phyloP scores from a whole-genome alignment of 768 basidiomycete genomes.

The Paxillus involutus region DNA sequence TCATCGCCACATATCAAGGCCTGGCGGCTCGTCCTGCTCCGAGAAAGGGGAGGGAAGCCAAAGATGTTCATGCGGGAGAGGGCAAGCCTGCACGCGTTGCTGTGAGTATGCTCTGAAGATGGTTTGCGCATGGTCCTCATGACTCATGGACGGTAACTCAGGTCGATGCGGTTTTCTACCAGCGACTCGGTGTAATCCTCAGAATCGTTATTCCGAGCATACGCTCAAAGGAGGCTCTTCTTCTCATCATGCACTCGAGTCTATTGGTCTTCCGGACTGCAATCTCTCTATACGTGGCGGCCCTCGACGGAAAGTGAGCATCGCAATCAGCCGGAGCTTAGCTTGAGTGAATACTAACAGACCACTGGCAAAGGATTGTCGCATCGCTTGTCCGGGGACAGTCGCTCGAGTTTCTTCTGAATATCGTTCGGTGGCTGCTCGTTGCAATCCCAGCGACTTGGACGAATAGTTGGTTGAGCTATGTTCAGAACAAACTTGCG shows the following conservation, averaged over 20 bases:
- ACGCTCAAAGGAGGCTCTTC: conserved; percentile 82
- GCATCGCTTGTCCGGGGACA: conserved; percentile 90
- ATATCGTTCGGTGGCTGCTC: conserved; percentile 87
- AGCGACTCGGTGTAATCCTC: conserved; percentile 72
- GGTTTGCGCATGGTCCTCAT: neutral
- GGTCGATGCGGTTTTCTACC: conserved; percentile 93
- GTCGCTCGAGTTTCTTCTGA: conserved; percentile 72
- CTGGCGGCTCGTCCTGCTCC: conserved; percentile 45
- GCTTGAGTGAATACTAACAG: neutral
- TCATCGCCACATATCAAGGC: conserved; percentile 60
- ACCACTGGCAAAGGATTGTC: conserved; percentile 65
- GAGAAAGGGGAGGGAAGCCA: conserved; percentile 12
- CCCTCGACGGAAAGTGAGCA: conserved; percentile 85
- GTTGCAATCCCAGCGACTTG: conserved; percentile 93
- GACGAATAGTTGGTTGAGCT: conserved; percentile 91
- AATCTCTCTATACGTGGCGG: conserved; percentile 91
- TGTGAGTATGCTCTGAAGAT: conserved; percentile 39
- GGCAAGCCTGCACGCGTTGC: conserved; percentile 63
- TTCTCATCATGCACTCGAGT: conserved; percentile 86
- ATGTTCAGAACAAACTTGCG: conserved; percentile 89
- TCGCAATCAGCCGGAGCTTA: neutral
- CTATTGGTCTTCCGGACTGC: conserved; percentile 88
- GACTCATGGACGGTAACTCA: conserved; percentile 26
- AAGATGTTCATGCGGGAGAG: conserved; percentile 24
- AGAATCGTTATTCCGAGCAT: conserved; percentile 87